phyloP scores from a whole-genome alignment of 306 rosid species.

The Albizia julibrissin region DNA sequence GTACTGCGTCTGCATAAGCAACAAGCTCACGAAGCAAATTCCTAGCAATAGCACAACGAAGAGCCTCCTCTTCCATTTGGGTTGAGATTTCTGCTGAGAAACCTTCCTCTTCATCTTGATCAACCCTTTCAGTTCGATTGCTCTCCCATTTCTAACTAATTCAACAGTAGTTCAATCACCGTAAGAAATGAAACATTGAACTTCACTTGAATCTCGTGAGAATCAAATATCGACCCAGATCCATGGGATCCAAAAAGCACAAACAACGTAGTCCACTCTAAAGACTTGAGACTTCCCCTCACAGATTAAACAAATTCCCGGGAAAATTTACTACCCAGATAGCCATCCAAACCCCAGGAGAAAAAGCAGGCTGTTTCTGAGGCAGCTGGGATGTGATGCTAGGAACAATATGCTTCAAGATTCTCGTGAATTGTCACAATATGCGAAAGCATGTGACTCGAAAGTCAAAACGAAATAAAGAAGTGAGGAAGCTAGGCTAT shows the following conservation, averaged over 20 bases:
- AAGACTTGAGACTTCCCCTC: constrained; percentile 9
- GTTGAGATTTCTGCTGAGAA: constrained; percentile 59
- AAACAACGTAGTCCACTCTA: neutral
- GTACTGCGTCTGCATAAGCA: constrained; percentile 70
- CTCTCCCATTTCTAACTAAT: constrained; percentile 45
- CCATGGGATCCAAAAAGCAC: constrained; percentile 38
- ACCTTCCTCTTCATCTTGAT: constrained; percentile 76
- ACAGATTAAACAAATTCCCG: constrained; percentile 16
- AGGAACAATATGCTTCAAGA: constrained; percentile 26
- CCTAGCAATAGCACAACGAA: constrained; percentile 49
- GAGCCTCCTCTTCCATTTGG: constrained; percentile 80
- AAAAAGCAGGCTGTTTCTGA: constrained; percentile 35
- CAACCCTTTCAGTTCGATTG: constrained; percentile 33
- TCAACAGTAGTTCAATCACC: constrained; percentile 30
- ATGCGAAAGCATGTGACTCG: constrained; percentile 32
- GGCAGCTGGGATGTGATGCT: constrained; percentile 25
- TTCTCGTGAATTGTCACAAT: constrained; percentile 35
- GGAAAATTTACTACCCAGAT: constrained; percentile 22
- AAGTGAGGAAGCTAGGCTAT: constrained; percentile 17
- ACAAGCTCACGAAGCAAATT: constrained; percentile 71
- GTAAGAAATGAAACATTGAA: constrained; percentile 30
- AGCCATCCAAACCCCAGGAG: constrained; percentile 8
- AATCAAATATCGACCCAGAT: constrained; percentile 52
- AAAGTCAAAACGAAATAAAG: neutral
- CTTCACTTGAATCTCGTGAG: constrained; percentile 31